Evolutionary conservation across 108 stramenopile species (phyloP), one percentile per base, ranked within the genome.

Genomic region (Nitzschia inconspicua): DNA sequence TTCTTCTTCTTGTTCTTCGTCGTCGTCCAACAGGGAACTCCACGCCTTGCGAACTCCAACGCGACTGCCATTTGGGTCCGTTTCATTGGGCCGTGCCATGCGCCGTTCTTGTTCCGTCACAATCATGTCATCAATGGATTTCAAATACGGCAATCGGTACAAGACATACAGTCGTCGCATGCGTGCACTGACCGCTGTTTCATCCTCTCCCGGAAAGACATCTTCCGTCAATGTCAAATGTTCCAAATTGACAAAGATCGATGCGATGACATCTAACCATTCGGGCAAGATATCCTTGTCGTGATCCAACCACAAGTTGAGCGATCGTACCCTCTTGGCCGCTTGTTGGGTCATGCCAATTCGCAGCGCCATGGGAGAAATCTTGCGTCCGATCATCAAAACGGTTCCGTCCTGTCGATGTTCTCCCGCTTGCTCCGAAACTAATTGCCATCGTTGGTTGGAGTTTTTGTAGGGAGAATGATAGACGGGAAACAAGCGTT

Each of bases 91-190:
- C n/a, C n/a, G n/a, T 29, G 64, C 70, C 54, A 77, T 30, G 41
- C 36, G 20, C 49, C 70, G 41, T 58, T 77, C 76, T 1, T 26
- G 46, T 10, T 44, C 10, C n/a, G 70, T 68, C 14, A 77, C 65
- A 0, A n/a, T 7, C 30, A 27, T 44, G 10, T 58, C 76, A 44
- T 77, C 66, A 28, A 79, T 74, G 0, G 62, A 54, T 37, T 46
- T 56, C 18, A 79, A 49, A 50, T 71, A 32, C 1, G 77, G 73
- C 26, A 79, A 23, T 32, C 63, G 50, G 22, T 65, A 71, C 27
- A 77, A 19, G 8, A 77, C 46, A 40, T 77, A 77, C 2, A 72
- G 60, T 43, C 76, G 70, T 52, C 65, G 54, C 76, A 77, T 77
- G 20, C 70, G 52, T 20, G 51, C 47, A 20, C 62, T 65, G 20